Evolutionary conservation across 2,329 filamentous ascomycete species (phyloP).

Genomic region (Huntiella decipiens): DNA sequence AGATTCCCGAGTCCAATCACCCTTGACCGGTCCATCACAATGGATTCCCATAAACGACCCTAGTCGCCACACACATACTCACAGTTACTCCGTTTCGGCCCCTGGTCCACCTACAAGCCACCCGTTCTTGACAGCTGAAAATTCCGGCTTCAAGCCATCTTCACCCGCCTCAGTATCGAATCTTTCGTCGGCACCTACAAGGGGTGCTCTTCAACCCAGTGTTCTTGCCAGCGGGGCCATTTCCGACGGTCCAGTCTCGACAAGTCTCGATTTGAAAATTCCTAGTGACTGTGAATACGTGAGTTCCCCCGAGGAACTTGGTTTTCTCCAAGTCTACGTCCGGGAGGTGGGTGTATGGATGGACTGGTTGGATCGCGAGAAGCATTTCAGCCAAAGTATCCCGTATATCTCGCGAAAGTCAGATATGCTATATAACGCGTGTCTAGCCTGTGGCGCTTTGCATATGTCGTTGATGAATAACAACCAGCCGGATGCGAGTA

Average conservation of each 20-base stretch:
- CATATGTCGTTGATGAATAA: conserved; percentile 56
- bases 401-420: conserved; percentile 67
- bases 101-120: no score
- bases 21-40: conserved; percentile 5
- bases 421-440: conserved; percentile 75
- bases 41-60: conserved; percentile 7
- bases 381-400: conserved; percentile 72
- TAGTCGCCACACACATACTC: conserved; percentile 2
- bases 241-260: conserved; percentile 19
- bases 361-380: conserved; percentile 71
- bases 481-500: conserved; percentile 20
- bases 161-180: conserved; percentile 16
- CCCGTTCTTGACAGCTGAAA: no score
- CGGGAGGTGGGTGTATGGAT: conserved; percentile 87
- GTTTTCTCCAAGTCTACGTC: conserved; percentile 85
- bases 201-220: conserved; percentile 14
- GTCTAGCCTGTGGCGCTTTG: conserved; percentile 72
- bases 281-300: conserved; percentile 39
- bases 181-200: conserved; percentile 21
- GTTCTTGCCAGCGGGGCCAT: conserved; percentile 9
- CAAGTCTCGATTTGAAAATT: conserved; percentile 20
- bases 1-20: conserved; percentile 4
- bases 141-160: no score
- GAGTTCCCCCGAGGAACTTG: conserved; percentile 55
- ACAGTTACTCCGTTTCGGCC: no score